Evolutionary conservation across 768 basidiomycete genomes (phyloP).

Genomic region (Calocybe indica): DNA sequence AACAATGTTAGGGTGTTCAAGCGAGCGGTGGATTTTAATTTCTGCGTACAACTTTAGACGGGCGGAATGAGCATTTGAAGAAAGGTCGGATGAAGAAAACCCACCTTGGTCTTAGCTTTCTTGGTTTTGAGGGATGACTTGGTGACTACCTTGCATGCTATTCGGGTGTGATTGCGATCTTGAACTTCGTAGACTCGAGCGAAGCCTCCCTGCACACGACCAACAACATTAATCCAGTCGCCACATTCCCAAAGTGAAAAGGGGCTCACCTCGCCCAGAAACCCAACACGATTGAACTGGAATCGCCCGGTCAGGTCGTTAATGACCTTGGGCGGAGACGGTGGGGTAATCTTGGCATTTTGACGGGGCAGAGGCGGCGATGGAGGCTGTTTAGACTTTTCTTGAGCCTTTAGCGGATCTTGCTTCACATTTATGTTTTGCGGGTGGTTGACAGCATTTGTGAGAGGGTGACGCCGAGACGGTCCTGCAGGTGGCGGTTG

Average conservation of each 20-base stretch:
- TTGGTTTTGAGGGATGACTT: constrained; percentile 88
- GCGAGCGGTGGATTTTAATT: constrained; percentile 93
- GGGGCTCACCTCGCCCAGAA: constrained; percentile 78
- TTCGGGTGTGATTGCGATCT: constrained; percentile 53
- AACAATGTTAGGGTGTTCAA: constrained; percentile 91
- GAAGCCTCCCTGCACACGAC: constrained; percentile 65
- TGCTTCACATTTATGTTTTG: constrained; percentile 20
- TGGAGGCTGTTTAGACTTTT: constrained; percentile 31
- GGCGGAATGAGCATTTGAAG: not conserved
- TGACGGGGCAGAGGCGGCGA: constrained; percentile 75
- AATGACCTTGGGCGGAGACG: constrained; percentile 76
- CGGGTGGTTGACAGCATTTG: constrained; percentile 24
- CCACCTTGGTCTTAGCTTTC: constrained; percentile 94
- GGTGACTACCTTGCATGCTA: constrained; percentile 94
- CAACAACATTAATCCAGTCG: constrained; percentile 18
- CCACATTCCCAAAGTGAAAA: not conserved
- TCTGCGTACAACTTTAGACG: constrained; percentile 83
- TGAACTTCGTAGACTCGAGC: constrained; percentile 95
- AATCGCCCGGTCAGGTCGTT: constrained; percentile 51
- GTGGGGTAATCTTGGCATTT: constrained; percentile 77
- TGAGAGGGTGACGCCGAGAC: constrained; percentile 23
- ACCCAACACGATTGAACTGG: constrained; percentile 68
- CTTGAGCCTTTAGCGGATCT: constrained; percentile 29
- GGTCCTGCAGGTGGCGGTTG: constrained; percentile 19
- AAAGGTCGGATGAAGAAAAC: constrained; percentile 7